phyloP scores from a whole-genome alignment of 2,329 filamentous ascomycete genomes.

The Ophiostoma ips region DNA sequence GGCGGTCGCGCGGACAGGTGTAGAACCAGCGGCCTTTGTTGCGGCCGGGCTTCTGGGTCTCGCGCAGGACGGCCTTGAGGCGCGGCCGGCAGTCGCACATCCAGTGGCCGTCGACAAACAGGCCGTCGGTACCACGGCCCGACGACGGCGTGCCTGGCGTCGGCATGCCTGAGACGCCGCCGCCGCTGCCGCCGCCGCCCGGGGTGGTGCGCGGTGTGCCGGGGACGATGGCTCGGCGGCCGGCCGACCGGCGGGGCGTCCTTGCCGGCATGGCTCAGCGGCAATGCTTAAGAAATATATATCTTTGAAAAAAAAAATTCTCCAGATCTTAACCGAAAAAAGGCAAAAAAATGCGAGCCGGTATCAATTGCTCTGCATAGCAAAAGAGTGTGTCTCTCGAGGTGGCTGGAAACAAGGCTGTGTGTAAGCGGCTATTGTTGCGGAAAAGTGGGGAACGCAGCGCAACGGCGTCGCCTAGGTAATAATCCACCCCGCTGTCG shows the following conservation, averaged over 20 bases:
- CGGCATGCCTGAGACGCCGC: not conserved
- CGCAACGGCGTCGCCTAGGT: too few species aligned
- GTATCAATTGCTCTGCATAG: too few species aligned
- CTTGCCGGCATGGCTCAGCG: too few species aligned
- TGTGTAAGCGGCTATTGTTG: too few species aligned
- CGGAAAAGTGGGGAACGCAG: too few species aligned
- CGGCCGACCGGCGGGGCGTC: too few species aligned
- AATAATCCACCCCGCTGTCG: too few species aligned
- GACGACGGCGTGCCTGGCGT: not conserved
- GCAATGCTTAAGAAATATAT: too few species aligned
- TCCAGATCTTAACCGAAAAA: not conserved
- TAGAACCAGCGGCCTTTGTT: constrained; percentile 31
- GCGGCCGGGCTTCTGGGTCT: constrained; percentile 23
- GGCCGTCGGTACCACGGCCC: constrained; percentile 12
- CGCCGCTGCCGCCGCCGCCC: too few species aligned
- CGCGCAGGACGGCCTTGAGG: constrained; percentile 21
- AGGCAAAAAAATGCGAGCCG: not conserved
- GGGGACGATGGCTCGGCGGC: not conserved
- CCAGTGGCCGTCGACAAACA: constrained; percentile 17
- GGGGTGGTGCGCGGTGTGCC: not conserved
- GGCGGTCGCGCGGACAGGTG: constrained; percentile 23
- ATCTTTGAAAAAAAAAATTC: too few species aligned
- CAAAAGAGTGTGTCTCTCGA: too few species aligned
- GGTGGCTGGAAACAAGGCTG: too few species aligned
- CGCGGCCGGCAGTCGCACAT: constrained; percentile 29